Base-by-base conservation (phyloP, 352 stramenopile species). In the Globisporangium carolinianum region DNA sequence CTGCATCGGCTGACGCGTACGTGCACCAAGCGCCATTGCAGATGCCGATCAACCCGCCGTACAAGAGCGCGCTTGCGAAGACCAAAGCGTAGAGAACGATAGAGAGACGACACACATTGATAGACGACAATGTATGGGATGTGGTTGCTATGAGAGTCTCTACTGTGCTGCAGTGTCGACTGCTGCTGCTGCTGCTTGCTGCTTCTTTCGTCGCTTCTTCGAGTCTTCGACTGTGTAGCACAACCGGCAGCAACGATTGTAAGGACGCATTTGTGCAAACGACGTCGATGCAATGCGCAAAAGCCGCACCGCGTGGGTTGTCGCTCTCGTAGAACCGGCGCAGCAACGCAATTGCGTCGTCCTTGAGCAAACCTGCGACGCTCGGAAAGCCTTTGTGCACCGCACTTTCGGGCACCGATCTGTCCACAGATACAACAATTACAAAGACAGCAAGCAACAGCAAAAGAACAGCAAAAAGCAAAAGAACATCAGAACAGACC, bases 281-380 rank as follows among this genome's bases (percentile, higher is more conserved):
- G 41, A 36, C n/a, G 6, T 35, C 32, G 36, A 15, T 43, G 62
- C 1, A 18, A 36, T 55, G 2, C 7, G 37, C 11, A 48, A 17
- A 5, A 45, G 41, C 41, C n/a, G 39, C 65, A 94, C 83, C 88
- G 76, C 86, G 70, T 36, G 83, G 78, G 71, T 97, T 97, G 51
- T 91, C 87, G 52, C 74, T 81, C 10, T 90, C 82, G 62, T 97
- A 97, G 53, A 97, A 97, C 37, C 75, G 69, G 57, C 91, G 84
- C 18, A 97, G 73, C 8, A 97, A 66, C 4, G 66, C 67, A 49
- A 97, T 69, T 1, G 91, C 86, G 55, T 97, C 83, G 24, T 88
- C 70, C 60, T 94, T 90, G 57, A 96, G 69, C 2, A 97, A 65
- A 4, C 89, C 87, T 6, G 79, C 72, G 4, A 72, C 63, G 38